Evolutionary conservation across 441 rosid species (phyloP).

Genomic region (Sinapis alba): DNA sequence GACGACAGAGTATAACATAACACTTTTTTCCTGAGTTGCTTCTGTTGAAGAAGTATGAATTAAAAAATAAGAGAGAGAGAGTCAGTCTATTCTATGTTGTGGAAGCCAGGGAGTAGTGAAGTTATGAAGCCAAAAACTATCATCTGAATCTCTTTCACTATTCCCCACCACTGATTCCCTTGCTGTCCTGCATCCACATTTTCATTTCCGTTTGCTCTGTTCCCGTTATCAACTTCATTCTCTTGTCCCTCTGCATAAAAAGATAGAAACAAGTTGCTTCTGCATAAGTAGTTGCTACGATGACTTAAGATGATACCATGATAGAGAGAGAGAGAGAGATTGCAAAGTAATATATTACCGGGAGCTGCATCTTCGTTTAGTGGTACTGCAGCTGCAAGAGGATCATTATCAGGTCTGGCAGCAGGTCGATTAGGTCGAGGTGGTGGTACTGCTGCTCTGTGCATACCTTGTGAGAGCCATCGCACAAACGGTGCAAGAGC

Average conservation of each 20-base stretch:
- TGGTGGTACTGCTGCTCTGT: constrained; percentile 96
- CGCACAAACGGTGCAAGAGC: constrained; percentile 87
- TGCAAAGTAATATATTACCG: constrained; percentile 43
- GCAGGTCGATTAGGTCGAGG: constrained; percentile 78
- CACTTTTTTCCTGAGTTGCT: not conserved
- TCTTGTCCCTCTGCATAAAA: constrained; percentile 55
- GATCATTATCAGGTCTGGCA: constrained; percentile 63
- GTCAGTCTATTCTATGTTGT: constrained; percentile 81
- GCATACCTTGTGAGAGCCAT: constrained; percentile 97
- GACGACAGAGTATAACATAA: constrained; percentile 11
- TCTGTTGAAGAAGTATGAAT: not conserved
- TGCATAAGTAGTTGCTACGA: constrained; percentile 12
- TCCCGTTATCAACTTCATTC: constrained; percentile 61
- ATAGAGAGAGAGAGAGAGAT: not conserved
- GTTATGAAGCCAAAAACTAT: constrained; percentile 93
- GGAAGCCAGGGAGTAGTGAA: constrained; percentile 94
- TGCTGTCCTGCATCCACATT: constrained; percentile 46
- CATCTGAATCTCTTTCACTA: constrained; percentile 94
- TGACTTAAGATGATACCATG: not conserved
- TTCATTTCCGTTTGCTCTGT: constrained; percentile 53
- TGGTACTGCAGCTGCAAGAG: constrained; percentile 66
- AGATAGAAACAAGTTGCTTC: constrained; percentile 19
- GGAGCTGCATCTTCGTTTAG: constrained; percentile 61
- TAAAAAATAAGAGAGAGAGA: not conserved
- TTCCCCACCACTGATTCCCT: constrained; percentile 90